A percentile compares a stretch with the other conserved stretches of the same genome.
Conservation (phyloP, 768 basidiomycete genomes). For the Suillus cothurnatus region DNA sequence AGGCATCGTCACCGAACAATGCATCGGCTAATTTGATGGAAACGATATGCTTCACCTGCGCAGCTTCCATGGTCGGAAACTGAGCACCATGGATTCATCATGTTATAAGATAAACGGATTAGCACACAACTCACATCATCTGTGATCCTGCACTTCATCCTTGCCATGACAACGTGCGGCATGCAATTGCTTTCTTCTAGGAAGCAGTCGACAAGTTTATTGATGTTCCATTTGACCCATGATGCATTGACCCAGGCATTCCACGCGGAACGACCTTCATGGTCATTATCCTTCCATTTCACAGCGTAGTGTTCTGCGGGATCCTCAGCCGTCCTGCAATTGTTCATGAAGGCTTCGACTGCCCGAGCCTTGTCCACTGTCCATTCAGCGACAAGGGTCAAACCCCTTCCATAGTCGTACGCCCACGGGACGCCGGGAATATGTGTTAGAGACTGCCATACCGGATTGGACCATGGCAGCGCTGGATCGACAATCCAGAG, state of each 20-base stretch:
- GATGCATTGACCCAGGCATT: neutral
- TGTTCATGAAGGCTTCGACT: neutral
- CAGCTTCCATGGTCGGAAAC: neutral
- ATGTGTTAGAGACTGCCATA: neutral
- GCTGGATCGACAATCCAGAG: neutral
- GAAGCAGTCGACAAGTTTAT: neutral
- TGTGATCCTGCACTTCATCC: neutral
- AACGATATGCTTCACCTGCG: neutral
- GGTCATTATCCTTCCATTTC: neutral
- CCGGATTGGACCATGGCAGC: neutral
- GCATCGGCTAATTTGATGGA: neutral
- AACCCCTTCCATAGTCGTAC: neutral
- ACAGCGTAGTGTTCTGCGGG: neutral
- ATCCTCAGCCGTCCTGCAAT: neutral
- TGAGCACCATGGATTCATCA: neutral
- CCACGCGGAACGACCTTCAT: neutral
- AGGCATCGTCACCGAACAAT: neutral
- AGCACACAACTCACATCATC: neutral
- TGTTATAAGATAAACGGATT: neutral
- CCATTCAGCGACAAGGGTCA: neutral
- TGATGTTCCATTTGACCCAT: neutral
- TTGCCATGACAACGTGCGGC: neutral
- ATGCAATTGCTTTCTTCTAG: neutral
- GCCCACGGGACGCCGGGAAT: neutral
- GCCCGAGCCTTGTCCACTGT: neutral